phyloP scores from a whole-genome alignment of 768 basidiomycete genomes.

The Phanerodontia chrysosporium region DNA sequence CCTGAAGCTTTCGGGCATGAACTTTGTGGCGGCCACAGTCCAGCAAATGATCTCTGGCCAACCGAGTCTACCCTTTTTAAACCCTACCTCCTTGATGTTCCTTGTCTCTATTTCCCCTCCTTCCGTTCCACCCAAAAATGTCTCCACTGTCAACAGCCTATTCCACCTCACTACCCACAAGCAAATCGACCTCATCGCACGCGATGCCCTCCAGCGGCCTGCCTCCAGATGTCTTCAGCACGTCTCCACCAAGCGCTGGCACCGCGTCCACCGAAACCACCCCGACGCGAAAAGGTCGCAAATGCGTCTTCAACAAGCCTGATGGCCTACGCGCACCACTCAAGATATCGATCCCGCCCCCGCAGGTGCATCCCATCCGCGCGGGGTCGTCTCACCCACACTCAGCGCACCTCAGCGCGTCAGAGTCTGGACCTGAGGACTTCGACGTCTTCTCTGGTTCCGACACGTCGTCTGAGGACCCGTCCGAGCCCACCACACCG shows the following conservation, averaged over 20 bases:
- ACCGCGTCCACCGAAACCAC: background rate
- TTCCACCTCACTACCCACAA: background rate
- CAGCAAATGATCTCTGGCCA: background rate
- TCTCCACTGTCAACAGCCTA: background rate
- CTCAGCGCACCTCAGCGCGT: background rate
- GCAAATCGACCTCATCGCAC: background rate
- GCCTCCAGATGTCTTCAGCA: background rate
- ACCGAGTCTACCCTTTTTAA: background rate
- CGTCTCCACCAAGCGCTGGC: background rate
- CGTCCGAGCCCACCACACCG: conserved; percentile 7
- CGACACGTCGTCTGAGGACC: conserved; percentile 4
- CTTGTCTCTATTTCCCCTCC: background rate
- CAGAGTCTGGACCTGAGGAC: conserved; percentile 1
- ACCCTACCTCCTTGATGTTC: background rate
- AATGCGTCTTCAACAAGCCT: conserved; percentile 3
- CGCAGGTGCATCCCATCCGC: background rate
- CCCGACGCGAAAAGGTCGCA: background rate
- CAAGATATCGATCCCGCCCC: conserved; percentile 7
- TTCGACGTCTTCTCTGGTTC: conserved; percentile 1
- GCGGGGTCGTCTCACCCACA: background rate
- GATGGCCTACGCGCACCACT: conserved; percentile 5
- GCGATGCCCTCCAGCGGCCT: background rate
- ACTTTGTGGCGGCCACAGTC: background rate
- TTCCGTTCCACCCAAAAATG: background rate
- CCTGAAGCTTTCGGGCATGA: background rate